phyloP scores from a whole-genome alignment of 345 rosid species.

The Kandelia obovata region DNA sequence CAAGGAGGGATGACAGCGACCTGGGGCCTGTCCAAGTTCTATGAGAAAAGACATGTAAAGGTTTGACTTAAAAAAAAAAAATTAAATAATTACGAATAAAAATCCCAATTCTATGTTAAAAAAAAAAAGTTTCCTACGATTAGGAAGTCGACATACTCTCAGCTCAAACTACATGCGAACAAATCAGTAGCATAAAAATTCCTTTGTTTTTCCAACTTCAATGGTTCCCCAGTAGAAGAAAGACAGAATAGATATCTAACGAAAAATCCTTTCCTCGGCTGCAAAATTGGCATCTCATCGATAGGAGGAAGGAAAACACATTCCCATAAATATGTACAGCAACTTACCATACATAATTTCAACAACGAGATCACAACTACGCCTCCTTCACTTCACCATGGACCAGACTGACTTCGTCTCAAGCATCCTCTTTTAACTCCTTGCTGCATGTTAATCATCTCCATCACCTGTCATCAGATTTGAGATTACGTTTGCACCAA shows the following conservation, averaged over 20 bases:
- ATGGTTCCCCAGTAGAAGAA: slow-evolving; percentile 10
- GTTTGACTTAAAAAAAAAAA: too few relatives aligned
- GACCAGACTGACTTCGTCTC: slow-evolving; percentile 85
- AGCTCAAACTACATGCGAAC: neutral
- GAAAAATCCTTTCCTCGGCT: neutral
- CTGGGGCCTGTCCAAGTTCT: too few relatives aligned
- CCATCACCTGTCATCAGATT: slow-evolving; percentile 46
- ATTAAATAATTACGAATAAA: neutral
- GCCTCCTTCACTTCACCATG: slow-evolving; percentile 57
- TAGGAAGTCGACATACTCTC: neutral
- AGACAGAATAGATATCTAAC: slow-evolving; percentile 8
- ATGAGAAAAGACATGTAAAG: too few relatives aligned
- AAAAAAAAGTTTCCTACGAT: neutral
- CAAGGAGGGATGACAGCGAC: neutral
- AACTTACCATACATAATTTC: slow-evolving; percentile 17
- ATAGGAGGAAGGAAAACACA: slow-evolving; percentile 24
- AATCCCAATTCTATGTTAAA: neutral
- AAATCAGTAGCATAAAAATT: neutral
- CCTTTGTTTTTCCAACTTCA: slow-evolving; percentile 13
- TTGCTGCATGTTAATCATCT: slow-evolving; percentile 54
- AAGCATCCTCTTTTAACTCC: slow-evolving; percentile 60
- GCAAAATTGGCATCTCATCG: slow-evolving; percentile 12
- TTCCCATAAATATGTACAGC: slow-evolving; percentile 40
- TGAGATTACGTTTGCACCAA: neutral
- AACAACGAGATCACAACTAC: neutral